Conservation (phyloP, 352 stramenopile genomes). For the Globisporangium parvum region DNA sequence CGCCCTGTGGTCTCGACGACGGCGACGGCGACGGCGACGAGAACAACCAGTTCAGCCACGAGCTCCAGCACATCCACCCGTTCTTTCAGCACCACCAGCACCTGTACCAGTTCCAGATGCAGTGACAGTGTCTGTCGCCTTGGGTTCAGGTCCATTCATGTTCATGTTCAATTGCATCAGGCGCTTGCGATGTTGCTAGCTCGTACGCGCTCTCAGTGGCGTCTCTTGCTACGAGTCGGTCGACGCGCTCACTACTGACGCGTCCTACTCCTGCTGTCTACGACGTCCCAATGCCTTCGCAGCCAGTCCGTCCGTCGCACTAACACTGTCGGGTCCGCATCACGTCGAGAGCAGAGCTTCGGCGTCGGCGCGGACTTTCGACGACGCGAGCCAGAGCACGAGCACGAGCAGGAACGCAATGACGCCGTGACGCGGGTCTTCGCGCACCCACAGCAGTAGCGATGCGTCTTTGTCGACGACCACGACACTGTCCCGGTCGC, state of each 20-base stretch:
- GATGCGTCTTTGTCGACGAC: constrained; percentile 56
- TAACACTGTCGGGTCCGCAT: too few relatives aligned
- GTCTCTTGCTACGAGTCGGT: too few relatives aligned
- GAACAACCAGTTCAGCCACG: constrained; percentile 22
- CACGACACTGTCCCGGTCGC: constrained; percentile 12
- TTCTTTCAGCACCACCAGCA: constrained; percentile 3
- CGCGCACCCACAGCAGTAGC: constrained; percentile 54
- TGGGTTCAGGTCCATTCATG: too few relatives aligned
- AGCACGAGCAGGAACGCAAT: constrained; percentile 49
- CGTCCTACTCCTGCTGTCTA: too few relatives aligned
- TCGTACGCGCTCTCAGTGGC: too few relatives aligned
- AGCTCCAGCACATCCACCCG: constrained; percentile 13
- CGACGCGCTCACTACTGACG: too few relatives aligned
- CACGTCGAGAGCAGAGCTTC: constrained; percentile 6
- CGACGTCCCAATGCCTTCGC: too few relatives aligned
- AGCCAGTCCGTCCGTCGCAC: background rate
- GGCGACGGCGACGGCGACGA: background rate
- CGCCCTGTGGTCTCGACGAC: background rate
- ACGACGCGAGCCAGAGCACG: constrained; percentile 46
- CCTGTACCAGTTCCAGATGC: background rate
- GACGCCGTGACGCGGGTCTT: constrained; percentile 60
- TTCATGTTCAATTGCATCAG: too few relatives aligned
- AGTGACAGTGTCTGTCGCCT: background rate
- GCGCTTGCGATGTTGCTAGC: too few relatives aligned
- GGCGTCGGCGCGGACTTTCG: constrained; percentile 4